Evolutionary conservation across 2,329 filamentous ascomycete genomes (phyloP).

Genomic region (Chaetothyriales sp.): DNA sequence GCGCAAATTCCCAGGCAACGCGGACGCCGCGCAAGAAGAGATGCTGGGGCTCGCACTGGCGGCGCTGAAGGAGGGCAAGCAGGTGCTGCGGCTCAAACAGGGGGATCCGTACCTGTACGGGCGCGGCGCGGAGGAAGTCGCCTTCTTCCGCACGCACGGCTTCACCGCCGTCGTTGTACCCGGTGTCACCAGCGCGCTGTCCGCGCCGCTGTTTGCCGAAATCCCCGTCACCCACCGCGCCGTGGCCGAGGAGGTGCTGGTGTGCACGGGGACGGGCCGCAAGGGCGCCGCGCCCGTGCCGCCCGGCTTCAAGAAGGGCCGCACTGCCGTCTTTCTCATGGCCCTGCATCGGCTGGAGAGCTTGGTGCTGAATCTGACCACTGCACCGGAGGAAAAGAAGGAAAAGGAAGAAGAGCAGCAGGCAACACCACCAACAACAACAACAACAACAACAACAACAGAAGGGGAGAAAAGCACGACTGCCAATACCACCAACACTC

Average conservation of each 20-base stretch:
- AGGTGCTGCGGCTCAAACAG: slow-evolving; percentile 82
- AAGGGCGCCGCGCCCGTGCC: slow-evolving; percentile 73
- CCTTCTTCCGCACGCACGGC: slow-evolving; percentile 62
- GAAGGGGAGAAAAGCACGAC: neutral
- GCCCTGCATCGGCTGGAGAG: slow-evolving; percentile 69
- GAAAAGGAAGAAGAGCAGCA: neutral
- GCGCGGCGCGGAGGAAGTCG: slow-evolving; percentile 80
- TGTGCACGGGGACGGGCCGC: slow-evolving; percentile 92
- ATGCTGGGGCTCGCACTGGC: slow-evolving; percentile 63
- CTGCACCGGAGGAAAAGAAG: neutral
- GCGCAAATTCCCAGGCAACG: slow-evolving; percentile 94
- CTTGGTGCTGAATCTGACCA: slow-evolving; percentile 55
- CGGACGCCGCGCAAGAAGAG: slow-evolving; percentile 83
- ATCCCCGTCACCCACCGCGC: slow-evolving; percentile 81
- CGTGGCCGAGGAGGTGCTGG: slow-evolving; percentile 78
- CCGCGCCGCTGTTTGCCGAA: slow-evolving; percentile 71
- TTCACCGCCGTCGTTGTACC: slow-evolving; percentile 62
- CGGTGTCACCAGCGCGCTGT: slow-evolving; percentile 76
- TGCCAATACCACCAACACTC: no score
- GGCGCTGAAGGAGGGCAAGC: slow-evolving; percentile 53
- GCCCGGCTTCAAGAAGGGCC: slow-evolving; percentile 57
- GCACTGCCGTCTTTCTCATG: slow-evolving; percentile 92
- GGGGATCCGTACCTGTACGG: slow-evolving; percentile 96
- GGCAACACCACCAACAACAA: slow-evolving; percentile 23
- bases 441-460: slow-evolving; percentile 13